phyloP scores from a whole-genome alignment of 2,329 filamentous ascomycete genomes.

The Alternaria sp. region DNA sequence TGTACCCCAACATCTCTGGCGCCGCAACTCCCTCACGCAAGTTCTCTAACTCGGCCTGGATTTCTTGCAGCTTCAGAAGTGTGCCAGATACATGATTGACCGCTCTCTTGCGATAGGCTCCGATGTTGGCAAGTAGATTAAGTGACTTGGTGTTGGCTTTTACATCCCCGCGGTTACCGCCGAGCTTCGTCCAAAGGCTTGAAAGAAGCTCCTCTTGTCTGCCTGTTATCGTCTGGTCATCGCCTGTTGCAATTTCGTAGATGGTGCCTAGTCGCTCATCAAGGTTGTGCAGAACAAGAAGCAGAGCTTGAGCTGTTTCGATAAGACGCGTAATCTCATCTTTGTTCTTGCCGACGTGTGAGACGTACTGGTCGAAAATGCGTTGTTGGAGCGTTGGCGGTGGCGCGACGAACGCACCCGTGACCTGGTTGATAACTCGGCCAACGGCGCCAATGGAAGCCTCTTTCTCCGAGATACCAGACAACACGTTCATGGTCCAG shows the following conservation, averaged over 20 bases:
- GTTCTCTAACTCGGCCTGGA: conserved; percentile 73
- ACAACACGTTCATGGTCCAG: conserved; percentile 74
- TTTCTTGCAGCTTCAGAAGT: conserved; percentile 75
- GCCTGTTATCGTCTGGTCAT: conserved; percentile 64
- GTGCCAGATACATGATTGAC: conserved; percentile 72
- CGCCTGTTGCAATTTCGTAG: conserved; percentile 70
- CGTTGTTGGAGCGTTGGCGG: conserved; percentile 50
- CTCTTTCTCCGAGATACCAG: conserved; percentile 61
- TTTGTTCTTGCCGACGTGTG: conserved; percentile 73
- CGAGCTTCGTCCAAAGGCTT: conserved; percentile 75
- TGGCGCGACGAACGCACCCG: conserved; percentile 63
- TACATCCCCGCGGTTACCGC: conserved; percentile 68
- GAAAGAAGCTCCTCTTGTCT: conserved; percentile 71
- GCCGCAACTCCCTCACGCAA: conserved; percentile 73
- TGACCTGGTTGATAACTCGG: conserved; percentile 54
- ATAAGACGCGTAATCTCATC: conserved; percentile 74
- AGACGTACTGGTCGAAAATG: conserved; percentile 75
- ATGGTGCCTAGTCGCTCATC: conserved; percentile 75
- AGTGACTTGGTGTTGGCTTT: conserved; percentile 69
- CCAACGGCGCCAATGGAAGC: conserved; percentile 48
- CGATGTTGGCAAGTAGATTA: conserved; percentile 69
- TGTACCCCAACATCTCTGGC: conserved; percentile 65
- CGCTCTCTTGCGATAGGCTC: conserved; percentile 68
- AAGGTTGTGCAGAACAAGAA: conserved; percentile 69
- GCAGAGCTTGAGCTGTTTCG: conserved; percentile 70